These are phyloP conservation scores for Austroboletus novae-zelandiae DNA, from an alignment of 1,284 basidiomycete genomes.

Conservation along the genomic window DNA sequence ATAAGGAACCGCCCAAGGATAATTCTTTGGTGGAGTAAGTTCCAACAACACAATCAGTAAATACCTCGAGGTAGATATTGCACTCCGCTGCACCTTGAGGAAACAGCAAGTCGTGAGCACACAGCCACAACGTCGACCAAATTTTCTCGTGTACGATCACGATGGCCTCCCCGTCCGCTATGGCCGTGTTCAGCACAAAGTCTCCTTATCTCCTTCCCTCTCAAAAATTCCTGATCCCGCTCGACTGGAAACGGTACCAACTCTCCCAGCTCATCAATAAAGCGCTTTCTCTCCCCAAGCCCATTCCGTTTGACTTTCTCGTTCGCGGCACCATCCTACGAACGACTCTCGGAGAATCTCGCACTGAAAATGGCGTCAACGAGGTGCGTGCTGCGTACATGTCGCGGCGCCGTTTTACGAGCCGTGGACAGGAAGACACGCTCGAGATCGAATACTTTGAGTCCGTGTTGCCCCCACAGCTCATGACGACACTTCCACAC, in stretches of 20 bases:
- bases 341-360: constrained; percentile 70
- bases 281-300: constrained; percentile 70
- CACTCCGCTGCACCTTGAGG: too few species aligned
- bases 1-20: too few species aligned
- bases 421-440: constrained; percentile 67
- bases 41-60: too few species aligned
- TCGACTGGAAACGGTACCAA: constrained; percentile 89
- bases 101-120: not conserved
- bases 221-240: constrained; percentile 93
- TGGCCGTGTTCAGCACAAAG: constrained; percentile 81
- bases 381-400: constrained; percentile 16
- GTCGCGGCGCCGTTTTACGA: constrained; percentile 11
- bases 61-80: too few species aligned
- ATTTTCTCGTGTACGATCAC: not conserved
- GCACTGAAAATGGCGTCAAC: constrained; percentile 13
- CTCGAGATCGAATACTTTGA: constrained; percentile 95
- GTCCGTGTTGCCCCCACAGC: constrained; percentile 86
- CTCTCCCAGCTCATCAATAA: constrained; percentile 99
- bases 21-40: too few species aligned
- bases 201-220: constrained; percentile 81
- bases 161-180: constrained; percentile 19
- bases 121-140: not conserved
- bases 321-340: constrained; percentile 81
- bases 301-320: constrained; percentile 94
- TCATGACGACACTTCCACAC: constrained; percentile 77